phyloP scores from a whole-genome alignment of 176 grass and related monocot genomes.

The Paspalum notatum region DNA sequence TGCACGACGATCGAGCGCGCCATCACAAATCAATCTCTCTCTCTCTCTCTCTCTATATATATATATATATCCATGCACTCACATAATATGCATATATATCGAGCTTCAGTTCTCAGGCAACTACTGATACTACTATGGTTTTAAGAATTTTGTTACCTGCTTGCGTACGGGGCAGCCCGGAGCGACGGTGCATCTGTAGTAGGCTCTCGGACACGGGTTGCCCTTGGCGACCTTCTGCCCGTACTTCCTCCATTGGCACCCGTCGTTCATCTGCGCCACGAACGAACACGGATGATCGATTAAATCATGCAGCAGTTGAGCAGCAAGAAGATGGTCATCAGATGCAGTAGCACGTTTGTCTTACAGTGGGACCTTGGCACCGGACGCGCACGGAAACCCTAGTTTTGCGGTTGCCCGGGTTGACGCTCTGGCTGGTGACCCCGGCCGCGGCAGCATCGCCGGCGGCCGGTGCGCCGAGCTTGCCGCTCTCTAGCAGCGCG shows the following conservation, averaged over 20 bases:
- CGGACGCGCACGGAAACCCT: slow-evolving; percentile 97
- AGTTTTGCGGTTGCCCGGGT: slow-evolving; percentile 92
- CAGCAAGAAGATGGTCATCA: neutral
- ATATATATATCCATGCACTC: neutral
- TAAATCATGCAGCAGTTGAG: neutral
- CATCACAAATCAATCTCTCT: slow-evolving; percentile 25
- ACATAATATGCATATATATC: neutral
- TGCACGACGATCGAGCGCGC: slow-evolving; percentile 12
- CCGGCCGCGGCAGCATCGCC: slow-evolving; percentile 39
- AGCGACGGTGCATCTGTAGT: slow-evolving; percentile 94
- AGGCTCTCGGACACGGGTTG: slow-evolving; percentile 96
- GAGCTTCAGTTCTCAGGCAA: no score
- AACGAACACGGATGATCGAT: neutral
- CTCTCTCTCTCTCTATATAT: no score
- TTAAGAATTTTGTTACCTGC: slow-evolving; percentile 50
- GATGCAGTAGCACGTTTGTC: slow-evolving; percentile 25
- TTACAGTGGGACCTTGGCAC: slow-evolving; percentile 94
- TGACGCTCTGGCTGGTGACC: slow-evolving; percentile 70
- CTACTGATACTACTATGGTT: no score
- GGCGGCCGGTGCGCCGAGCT: slow-evolving; percentile 19
- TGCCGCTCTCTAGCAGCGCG: slow-evolving; percentile 66
- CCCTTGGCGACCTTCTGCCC: slow-evolving; percentile 96
- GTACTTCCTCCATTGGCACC: slow-evolving; percentile 97
- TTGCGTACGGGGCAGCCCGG: slow-evolving; percentile 94
- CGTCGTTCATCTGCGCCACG: slow-evolving; percentile 82